Evolutionary conservation across 1,139 yeast species (phyloP).

Genomic region (Hansenula sp.): DNA sequence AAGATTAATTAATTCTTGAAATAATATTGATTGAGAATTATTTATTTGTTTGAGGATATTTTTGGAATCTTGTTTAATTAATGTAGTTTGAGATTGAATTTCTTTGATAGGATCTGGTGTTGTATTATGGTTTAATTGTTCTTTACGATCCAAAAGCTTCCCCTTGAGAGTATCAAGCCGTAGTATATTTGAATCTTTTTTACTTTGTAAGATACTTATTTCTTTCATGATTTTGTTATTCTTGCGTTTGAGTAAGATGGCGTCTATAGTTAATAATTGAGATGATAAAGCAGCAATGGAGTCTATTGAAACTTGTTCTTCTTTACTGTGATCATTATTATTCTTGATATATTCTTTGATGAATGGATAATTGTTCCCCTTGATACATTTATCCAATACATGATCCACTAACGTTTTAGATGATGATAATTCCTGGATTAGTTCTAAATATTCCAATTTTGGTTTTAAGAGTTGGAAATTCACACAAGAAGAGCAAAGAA

Average conservation of each 20-base stretch:
- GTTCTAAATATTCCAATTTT: conserved; percentile 13
- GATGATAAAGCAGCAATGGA: conserved; percentile 15
- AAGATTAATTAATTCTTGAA: conserved; percentile 20
- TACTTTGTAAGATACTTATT: conserved; percentile 1
- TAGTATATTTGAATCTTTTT: conserved; percentile 2
- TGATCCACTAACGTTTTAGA: conserved; percentile 10
- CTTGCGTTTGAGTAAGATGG: conserved; percentile 9
- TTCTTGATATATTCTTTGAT: conserved; percentile 5
- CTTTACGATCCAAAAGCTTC: background rate
- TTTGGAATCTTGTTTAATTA: conserved; percentile 8
- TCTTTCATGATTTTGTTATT: conserved; percentile 8
- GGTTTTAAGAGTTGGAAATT: conserved; percentile 10
- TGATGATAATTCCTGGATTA: conserved; percentile 5
- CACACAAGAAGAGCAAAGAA: conserved; percentile 14
- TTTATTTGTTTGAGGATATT: conserved; percentile 16
- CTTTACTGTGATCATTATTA: background rate
- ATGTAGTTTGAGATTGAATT: conserved; percentile 2
- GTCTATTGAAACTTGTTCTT: background rate
- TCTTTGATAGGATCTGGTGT: background rate
- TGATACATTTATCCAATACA: conserved; percentile 14
- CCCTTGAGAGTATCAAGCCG: background rate
- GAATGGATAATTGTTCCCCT: conserved; percentile 11
- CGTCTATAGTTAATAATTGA: conserved; percentile 16
- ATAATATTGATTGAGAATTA: conserved; percentile 17
- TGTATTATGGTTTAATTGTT: too few species aligned